Base-by-base conservation (phyloP, 208 protist species). In the Acanthamoeba culbertsoni region DNA sequence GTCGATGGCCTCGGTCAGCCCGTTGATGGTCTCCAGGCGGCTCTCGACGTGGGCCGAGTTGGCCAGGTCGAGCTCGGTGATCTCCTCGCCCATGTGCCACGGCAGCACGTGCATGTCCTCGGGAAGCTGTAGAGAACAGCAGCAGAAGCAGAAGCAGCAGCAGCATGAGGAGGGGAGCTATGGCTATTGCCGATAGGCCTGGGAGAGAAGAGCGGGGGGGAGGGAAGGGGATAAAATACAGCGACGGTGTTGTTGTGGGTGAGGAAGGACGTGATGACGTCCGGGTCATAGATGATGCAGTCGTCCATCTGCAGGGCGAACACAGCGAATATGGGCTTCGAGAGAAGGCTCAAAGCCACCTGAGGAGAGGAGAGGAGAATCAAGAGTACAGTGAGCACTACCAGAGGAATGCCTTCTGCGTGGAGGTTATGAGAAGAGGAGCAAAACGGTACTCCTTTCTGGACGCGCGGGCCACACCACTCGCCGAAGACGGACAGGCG, bases 281-380 rank as follows among this genome's bases (percentile, higher is more conserved):
- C 53, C n/a, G 82, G 82, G 51, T 90, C 82, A 37, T 68, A 59
- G 51, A 90, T 4, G 51, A 90, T 59, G 82, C 37, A 45, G 37
- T 90, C 20, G 53, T 65, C 82, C 46, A 90, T 7, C 53, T 68
- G 82, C n/a, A 90, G 26, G 53, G 82, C 82, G 55, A 90, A 90
- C 51, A 90, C 82, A 26, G 82, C 82, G 37, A 68, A 90, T 33
- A 90, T 90, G 82, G 46, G 28, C 5, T 28, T 5, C 14, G 18
- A 4, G 26, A 90, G 46, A 33, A 42, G 2, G 31, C 55, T 65
- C 51, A 90, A 35, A 2, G 82, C 82, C 23, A 84, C 68, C 68
- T 79, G 68, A 18, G 16, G 6, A 28, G 37, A 48, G 14, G 31
- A 68, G 23, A 68, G 16, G 59, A 7, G 59, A 68, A 10, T 55